Base-by-base conservation (phyloP, 441 rosid genomes). In the Manihot esculenta region DNA sequence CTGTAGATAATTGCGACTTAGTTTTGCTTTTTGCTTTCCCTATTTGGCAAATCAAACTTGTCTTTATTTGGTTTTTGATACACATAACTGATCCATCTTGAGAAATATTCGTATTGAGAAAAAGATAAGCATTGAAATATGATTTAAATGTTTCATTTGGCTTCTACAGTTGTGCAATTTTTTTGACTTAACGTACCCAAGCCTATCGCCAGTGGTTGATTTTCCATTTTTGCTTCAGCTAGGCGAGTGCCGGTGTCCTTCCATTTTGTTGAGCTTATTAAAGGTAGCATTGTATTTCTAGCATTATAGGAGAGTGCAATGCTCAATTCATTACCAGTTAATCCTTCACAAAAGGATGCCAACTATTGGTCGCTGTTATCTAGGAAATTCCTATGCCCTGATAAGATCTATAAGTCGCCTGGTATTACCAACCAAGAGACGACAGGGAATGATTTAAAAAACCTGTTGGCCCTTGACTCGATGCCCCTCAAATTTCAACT, bases 1-100 rank as follows among this genome's bases (percentile, higher is more conserved):
- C 47, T 75, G 83, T 82, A 76, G 78, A 75, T 82, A 77, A 64
- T 51, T 64, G 63, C 82, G 72, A 68, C 74, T 68, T 74, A 72
- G 71, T 64, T 50, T 38, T 56, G n/a, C n/a, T 51, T 50, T 18
- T 50, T 5, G 2, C 21, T 15, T 20, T 15, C 48, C 18, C 27
- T 68, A 42, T 41, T 41, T 18, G 33, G 33, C 55, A 66, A 71
- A 50, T 72, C 64, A 45, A 73, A 62, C 11, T 56, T 12, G 21
- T 26, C 49, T 72, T 51, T 23, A n/a, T 35, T 41, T 4, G 14
- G 38, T 47, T 56, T 24, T 48, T 33, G 1, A 15, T 26, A 21
- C 42, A 12, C 4, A n/a, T 23, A 47, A 30, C 30, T 27, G 9
- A 26, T 48, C 41, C 3, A 14, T 1, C 23, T 10, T 4, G 48